phyloP scores from a whole-genome alignment of 139 green algal species.

The Asterochloris sp. region DNA sequence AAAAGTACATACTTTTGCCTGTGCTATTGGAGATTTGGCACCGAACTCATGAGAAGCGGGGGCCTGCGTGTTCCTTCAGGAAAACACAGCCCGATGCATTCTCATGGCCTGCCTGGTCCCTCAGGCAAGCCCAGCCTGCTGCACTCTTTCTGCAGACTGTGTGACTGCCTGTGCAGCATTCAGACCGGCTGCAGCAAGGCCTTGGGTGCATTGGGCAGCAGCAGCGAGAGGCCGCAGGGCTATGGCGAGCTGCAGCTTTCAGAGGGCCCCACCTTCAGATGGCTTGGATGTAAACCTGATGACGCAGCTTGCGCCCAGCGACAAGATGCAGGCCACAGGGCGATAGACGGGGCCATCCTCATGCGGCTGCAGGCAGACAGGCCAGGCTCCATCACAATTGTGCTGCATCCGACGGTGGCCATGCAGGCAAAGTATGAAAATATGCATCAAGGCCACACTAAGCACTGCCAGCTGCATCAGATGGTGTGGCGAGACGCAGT shows the following conservation, averaged over 20 bases:
- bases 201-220: neutral
- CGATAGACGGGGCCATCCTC: slow-evolving; percentile 62
- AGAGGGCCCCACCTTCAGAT: slow-evolving; percentile 10
- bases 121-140: neutral
- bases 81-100: neutral
- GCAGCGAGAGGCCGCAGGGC: neutral
- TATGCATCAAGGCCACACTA: neutral
- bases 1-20: neutral
- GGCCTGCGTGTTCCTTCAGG: neutral
- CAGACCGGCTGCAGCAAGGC: neutral
- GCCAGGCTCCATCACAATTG: neutral
- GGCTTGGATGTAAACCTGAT: slow-evolving; percentile 57
- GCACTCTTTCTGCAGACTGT: neutral
- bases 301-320: slow-evolving; percentile 47
- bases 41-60: neutral
- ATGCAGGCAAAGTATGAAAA: neutral
- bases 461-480: neutral
- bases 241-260: neutral
- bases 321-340: slow-evolving; percentile 57
- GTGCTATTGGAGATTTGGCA: neutral
- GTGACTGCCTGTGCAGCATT: neutral
- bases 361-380: slow-evolving; percentile 35
- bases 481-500: neutral
- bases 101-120: neutral
- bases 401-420: neutral